Evolutionary conservation across 2,329 filamentous ascomycete species (phyloP).

Genomic region (Dactylonectria estremocensis): DNA sequence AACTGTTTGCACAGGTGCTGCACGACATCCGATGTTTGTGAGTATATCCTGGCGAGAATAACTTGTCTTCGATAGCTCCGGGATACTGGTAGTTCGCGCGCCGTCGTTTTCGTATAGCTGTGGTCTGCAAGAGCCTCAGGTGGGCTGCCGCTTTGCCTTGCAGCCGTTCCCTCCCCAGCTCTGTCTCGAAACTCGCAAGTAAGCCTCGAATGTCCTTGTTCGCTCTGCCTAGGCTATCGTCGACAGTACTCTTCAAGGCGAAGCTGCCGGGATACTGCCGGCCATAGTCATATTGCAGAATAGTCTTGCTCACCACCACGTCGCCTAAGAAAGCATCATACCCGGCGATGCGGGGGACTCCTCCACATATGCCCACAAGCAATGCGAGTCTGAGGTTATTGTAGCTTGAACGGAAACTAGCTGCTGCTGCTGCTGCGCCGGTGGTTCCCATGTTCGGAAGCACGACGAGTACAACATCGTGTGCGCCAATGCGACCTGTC

Average conservation of each 20-base stretch:
- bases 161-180: not conserved
- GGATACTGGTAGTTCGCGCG: slow-evolving; percentile 44
- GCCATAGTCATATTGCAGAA: slow-evolving; percentile 53
- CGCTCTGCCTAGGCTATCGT: slow-evolving; percentile 44
- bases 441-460: slow-evolving; percentile 48
- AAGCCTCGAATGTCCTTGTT: slow-evolving; percentile 47
- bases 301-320: slow-evolving; percentile 49
- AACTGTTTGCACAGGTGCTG: slow-evolving; percentile 3
- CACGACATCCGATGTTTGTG: slow-evolving; percentile 49
- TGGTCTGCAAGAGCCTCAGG: not conserved
- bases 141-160: not conserved
- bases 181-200: slow-evolving; percentile 43
- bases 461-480: slow-evolving; percentile 48
- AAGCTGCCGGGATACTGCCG: slow-evolving; percentile 45
- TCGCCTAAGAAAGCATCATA: slow-evolving; percentile 50
- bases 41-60: slow-evolving; percentile 50
- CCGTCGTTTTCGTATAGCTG: not conserved
- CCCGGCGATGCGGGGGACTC: slow-evolving; percentile 42
- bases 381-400: slow-evolving; percentile 51
- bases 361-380: slow-evolving; percentile 58
- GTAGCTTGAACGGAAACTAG: slow-evolving; percentile 53
- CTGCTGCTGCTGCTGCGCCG: slow-evolving; percentile 46
- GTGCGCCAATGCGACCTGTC: slow-evolving; percentile 45
- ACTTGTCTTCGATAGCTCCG: slow-evolving; percentile 45
- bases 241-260: slow-evolving; percentile 41